Conservation (phyloP, 805 yeast genomes). For the Dipodascus geniculatus region DNA sequence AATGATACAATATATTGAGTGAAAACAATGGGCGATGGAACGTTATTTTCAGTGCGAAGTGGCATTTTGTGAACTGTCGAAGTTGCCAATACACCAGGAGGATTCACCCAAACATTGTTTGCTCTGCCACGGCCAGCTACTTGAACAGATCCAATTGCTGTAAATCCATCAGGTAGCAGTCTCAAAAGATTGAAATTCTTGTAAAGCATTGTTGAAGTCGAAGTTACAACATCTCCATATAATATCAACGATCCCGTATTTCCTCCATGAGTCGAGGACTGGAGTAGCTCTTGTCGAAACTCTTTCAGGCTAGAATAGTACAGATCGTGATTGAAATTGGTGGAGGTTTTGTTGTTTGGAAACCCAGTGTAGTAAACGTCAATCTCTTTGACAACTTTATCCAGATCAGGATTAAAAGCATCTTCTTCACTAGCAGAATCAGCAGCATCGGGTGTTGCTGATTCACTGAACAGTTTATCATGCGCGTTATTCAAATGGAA, state of each 20-base stretch:
- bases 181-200: conserved; percentile 49
- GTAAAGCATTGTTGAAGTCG: conserved; percentile 73
- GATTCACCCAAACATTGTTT: conserved; percentile 91
- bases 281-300: conserved; percentile 5
- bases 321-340: conserved; percentile 53
- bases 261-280: conserved; percentile 2
- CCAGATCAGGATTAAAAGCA: conserved; percentile 33
- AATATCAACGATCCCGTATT: conserved; percentile 49
- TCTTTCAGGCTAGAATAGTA: conserved; percentile 39
- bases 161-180: conserved; percentile 54
- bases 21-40: conserved; percentile 51
- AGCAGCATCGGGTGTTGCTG: not conserved
- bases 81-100: conserved; percentile 79
- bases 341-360: conserved; percentile 48
- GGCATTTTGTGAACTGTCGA: conserved; percentile 61
- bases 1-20: conserved; percentile 76
- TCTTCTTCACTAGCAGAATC: conserved; percentile 3
- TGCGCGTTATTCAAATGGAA: conserved; percentile 28
- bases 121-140: conserved; percentile 91
- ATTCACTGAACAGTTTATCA: conserved; percentile 6
- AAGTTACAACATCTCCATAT: conserved; percentile 83
- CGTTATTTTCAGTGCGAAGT: conserved; percentile 19
- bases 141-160: conserved; percentile 69
- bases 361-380: conserved; percentile 32
- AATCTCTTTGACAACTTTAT: conserved; percentile 44